These are phyloP conservation scores for Collybiopsis confluens DNA, from an alignment of 768 basidiomycete genomes.

Conservation along the genomic window DNA sequence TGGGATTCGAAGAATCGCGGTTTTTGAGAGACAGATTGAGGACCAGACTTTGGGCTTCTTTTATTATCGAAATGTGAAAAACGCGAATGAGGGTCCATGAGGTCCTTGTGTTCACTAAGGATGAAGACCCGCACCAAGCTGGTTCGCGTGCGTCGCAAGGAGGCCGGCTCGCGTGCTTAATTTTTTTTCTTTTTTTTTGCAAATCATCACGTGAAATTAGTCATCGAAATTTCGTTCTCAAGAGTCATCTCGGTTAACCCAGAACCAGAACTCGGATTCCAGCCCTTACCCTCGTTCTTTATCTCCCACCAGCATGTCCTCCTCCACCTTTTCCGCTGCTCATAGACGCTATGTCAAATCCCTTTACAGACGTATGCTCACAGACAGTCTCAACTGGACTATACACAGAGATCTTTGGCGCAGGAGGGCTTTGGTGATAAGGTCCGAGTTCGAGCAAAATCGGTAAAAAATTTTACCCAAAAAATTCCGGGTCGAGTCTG, in stretches of 20 bases:
- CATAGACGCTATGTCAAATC: slow-evolving; percentile 88
- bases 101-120: slow-evolving; percentile 3
- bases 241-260: too few relatives aligned
- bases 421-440: slow-evolving; percentile 74
- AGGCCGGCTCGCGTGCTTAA: too few relatives aligned
- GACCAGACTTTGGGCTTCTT: slow-evolving; percentile 65
- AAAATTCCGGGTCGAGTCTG: not conserved
- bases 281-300: slow-evolving; percentile 6
- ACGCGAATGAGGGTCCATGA: slow-evolving; percentile 77
- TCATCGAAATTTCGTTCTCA: too few relatives aligned
- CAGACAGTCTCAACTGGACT: slow-evolving; percentile 88
- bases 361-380: slow-evolving; percentile 83
- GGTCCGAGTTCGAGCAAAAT: slow-evolving; percentile 92
- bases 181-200: too few relatives aligned
- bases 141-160: too few relatives aligned
- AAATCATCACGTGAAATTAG: too few relatives aligned
- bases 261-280: not conserved
- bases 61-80: slow-evolving; percentile 68
- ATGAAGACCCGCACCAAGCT: too few relatives aligned
- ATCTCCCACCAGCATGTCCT: slow-evolving; percentile 39
- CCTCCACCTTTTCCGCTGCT: slow-evolving; percentile 62
- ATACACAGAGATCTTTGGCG: slow-evolving; percentile 86
- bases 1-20: slow-evolving; percentile 41
- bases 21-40: slow-evolving; percentile 33
- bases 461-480: slow-evolving; percentile 46